Evolutionary conservation across 257 asterid species (phyloP), one percentile per base, ranked within the genome.

Genomic region (Schizonepeta tenuifolia): DNA sequence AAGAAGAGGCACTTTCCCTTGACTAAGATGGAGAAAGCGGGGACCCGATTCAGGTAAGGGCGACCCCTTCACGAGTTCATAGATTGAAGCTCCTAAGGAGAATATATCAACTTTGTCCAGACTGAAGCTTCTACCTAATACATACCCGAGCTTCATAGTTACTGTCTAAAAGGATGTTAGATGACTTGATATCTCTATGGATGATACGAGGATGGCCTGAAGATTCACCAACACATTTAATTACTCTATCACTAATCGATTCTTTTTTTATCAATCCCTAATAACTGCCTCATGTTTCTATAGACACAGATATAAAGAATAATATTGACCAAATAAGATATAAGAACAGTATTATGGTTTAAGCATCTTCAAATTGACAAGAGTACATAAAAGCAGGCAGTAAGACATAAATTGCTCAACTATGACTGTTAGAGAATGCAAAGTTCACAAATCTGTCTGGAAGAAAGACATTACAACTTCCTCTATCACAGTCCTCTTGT

Each of bases 171-270:
- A 90, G 93, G 75, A 90, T 90, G 78, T 90, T 90, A 73, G 97
- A 84, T 20, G 97, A 88, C 86, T 90, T 90, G 65, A 88, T 90
- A 83, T 88, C 97, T 80, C 97, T 83, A 57, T 90, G 97, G 82
- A 90, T 84, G 55, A 88, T 88, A 74, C 97, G 91, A 67, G 97
- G 97, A 79, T 86, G 85, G 65, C 97, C 96, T 90, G 80, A 73
- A 71, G 58, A 74, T 51, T 50, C 64, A 44, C 54, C 35, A 67
- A 51, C 53, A 65, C 21, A 47, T 57, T 2, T 13, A 57, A 46
- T 55, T 44, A 44, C n/a, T 17, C 5, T n/a, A 31, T 57, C 1
- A 24, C 47, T 56, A n/a, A 64, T 17, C 28, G 36, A 4, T 12
- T 5, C 38, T n/a, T 40, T 36, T 2, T n/a, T n/a, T 59, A 71